Percentiles rank a stretch among this genome's conserved stretches.
Conservation (phyloP, 2,329 filamentous ascomycete species). For the Ceratocystiopsis minuta region DNA sequence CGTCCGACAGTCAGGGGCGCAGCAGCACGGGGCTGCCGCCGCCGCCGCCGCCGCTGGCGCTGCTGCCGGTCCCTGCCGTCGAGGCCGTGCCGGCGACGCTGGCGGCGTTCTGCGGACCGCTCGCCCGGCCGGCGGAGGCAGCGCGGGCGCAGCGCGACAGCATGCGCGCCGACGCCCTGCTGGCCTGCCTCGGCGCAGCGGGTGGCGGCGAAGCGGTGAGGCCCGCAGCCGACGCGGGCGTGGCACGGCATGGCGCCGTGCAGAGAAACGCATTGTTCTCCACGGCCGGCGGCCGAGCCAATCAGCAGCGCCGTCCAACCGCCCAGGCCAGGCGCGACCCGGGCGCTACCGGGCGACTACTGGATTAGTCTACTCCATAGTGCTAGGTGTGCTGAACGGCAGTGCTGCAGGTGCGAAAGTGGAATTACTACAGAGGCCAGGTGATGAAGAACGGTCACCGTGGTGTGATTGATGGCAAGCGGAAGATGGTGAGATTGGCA, state of each 20-base stretch:
- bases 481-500: too few relatives aligned
- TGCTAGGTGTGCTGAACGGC: neutral
- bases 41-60: slow-evolving; percentile 20
- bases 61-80: slow-evolving; percentile 24
- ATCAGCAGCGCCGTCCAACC: slow-evolving; percentile 8
- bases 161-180: too few relatives aligned
- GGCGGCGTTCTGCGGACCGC: slow-evolving; percentile 18
- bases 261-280: neutral
- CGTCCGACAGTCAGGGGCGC: neutral
- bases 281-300: slow-evolving; percentile 1
- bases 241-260: too few relatives aligned
- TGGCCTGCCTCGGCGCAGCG: too few relatives aligned
- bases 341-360: neutral
- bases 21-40: neutral
- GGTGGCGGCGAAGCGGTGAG: too few relatives aligned
- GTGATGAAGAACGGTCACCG: too few relatives aligned
- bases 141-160: neutral
- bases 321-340: slow-evolving; percentile 2
- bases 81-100: slow-evolving; percentile 20
- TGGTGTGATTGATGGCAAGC: too few relatives aligned
- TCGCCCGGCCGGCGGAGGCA: slow-evolving; percentile 5
- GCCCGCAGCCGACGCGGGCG: too few relatives aligned
- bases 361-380: neutral
- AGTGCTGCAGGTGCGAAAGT: neutral
- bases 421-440: too few relatives aligned